Evolutionary conservation across 805 yeast genomes (phyloP).

Genomic region (Candida succiphila): DNA sequence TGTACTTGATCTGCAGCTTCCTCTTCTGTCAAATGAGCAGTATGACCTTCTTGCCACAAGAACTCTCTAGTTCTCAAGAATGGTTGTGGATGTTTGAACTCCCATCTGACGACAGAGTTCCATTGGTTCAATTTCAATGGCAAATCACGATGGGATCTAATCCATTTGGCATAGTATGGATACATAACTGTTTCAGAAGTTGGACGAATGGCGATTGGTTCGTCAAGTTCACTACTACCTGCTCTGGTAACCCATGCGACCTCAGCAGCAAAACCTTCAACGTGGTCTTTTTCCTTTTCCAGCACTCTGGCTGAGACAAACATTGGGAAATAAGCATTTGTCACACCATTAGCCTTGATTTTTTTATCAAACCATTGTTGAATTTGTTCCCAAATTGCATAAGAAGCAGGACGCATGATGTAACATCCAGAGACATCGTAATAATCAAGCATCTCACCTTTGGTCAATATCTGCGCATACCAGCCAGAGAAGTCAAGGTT

Average conservation of each 20-base stretch:
- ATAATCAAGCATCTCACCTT: conserved; percentile 97
- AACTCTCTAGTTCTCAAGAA: conserved; percentile 98
- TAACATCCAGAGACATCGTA: conserved; percentile 99
- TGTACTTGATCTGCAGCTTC: conserved; percentile 79
- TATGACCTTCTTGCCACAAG: conserved; percentile 99
- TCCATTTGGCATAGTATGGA: conserved; percentile 99
- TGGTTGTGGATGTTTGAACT: conserved; percentile 99
- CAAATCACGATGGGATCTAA: conserved; percentile 94
- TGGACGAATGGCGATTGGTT: conserved; percentile 98
- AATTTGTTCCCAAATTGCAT: conserved; percentile 88
- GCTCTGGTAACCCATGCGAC: conserved; percentile 99
- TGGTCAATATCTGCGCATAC: conserved; percentile 94
- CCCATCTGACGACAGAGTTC: conserved; percentile 99
- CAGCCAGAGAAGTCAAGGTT: conserved; percentile 88
- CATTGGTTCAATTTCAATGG: conserved; percentile 96
- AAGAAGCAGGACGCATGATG: conserved; percentile 93
- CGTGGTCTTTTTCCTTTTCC: conserved; percentile 96
- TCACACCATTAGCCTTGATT: conserved; percentile 85
- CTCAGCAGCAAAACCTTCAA: conserved; percentile 99
- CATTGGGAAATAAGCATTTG: conserved; percentile 97
- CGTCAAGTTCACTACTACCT: conserved; percentile 88
- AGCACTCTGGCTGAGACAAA: conserved; percentile 87
- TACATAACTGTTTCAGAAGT: conserved; percentile 99
- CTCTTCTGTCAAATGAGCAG: conserved; percentile 81
- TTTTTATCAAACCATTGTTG: conserved; percentile 75